phyloP scores from a whole-genome alignment of 1,139 yeast species.

The Taphrina flavorubra region DNA sequence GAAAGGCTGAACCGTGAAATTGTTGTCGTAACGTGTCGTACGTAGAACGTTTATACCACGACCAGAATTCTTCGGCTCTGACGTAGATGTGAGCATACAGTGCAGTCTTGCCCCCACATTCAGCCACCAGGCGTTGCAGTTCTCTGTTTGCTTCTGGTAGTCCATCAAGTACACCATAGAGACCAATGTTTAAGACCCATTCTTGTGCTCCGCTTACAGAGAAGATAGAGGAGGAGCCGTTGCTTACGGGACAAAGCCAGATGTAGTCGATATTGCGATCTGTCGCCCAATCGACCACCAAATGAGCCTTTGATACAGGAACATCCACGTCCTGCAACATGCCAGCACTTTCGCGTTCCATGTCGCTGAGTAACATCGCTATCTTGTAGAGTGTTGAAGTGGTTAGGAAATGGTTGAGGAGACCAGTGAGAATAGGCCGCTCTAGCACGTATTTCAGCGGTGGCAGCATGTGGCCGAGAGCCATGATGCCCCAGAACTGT shows the following conservation, averaged over 20 bases:
- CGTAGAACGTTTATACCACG: constrained; percentile 8
- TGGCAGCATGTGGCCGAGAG: constrained; percentile 16
- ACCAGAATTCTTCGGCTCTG: constrained; percentile 18
- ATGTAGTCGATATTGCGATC: constrained; percentile 5
- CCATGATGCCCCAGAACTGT: constrained; percentile 31
- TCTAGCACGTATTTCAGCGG: constrained; percentile 19
- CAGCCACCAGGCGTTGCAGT: constrained; percentile 23
- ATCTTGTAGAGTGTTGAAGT: constrained; percentile 30
- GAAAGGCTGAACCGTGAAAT: constrained; percentile 1
- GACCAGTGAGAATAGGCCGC: constrained; percentile 12
- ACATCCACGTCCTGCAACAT: constrained; percentile 36
- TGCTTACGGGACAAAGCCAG: constrained; percentile 29
- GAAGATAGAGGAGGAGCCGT: constrained; percentile 8
- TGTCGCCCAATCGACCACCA: constrained; percentile 13
- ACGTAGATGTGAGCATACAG: constrained; percentile 31
- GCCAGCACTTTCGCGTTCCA: constrained; percentile 14
- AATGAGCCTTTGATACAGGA: constrained; percentile 15
- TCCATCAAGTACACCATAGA: constrained; percentile 16
- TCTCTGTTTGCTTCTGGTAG: constrained; percentile 16
- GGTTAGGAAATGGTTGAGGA: constrained; percentile 27
- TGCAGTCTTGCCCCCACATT: constrained; percentile 20
- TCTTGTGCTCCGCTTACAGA: constrained; percentile 16
- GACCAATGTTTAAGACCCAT: constrained; percentile 30
- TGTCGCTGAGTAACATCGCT: constrained; percentile 24
- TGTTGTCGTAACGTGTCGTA: constrained; percentile 1